A percentile compares a stretch with the other conserved stretches of the same genome.
phyloP scores from a whole-genome alignment of 495 filamentous ascomycete genomes.

The Patellaria atrata region DNA sequence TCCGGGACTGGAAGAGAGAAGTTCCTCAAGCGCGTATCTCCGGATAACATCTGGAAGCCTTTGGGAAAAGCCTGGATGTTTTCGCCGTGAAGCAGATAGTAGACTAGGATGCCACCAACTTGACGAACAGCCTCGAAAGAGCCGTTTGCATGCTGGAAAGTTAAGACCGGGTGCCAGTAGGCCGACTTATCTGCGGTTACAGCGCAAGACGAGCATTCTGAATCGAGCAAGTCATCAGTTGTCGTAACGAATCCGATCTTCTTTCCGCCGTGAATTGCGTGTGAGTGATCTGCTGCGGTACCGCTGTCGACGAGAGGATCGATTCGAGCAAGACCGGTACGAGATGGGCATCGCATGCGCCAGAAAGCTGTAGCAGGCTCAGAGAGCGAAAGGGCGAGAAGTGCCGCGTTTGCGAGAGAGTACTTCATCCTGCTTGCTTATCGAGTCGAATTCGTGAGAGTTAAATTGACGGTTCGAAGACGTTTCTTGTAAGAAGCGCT shows the following conservation, averaged over 20 bases:
- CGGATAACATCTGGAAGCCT: conserved; percentile 76
- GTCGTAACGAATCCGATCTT: conserved; percentile 36
- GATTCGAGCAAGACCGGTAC: conserved; percentile 43
- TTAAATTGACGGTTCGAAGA: too few relatives aligned
- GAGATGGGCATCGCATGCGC: conserved; percentile 69
- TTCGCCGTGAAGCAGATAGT: conserved; percentile 53
- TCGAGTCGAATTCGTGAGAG: too few relatives aligned
- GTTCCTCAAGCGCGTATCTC: conserved; percentile 51
- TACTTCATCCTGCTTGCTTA: too few relatives aligned
- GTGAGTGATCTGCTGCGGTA: conserved; percentile 33
- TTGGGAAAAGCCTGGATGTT: conserved; percentile 62
- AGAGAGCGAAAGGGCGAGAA: conserved; percentile 8
- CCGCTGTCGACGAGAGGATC: conserved; percentile 41
- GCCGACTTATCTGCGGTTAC: conserved; percentile 47
- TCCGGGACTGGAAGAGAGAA: conserved; percentile 58
- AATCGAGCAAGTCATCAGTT: conserved; percentile 30
- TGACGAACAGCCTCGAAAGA: conserved; percentile 37
- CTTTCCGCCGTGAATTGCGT: conserved; percentile 38
- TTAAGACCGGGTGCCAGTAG: conserved; percentile 45
- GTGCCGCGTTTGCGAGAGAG: conserved; percentile 5
- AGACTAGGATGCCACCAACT: conserved; percentile 48
- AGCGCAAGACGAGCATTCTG: conserved; percentile 42
- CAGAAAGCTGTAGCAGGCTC: conserved; percentile 51
- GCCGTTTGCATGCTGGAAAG: conserved; percentile 43
- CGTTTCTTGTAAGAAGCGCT: too few relatives aligned